Percentiles rank a stretch among this genome's conserved stretches.
phyloP scores from a whole-genome alignment of 2,329 filamentous ascomycete species.

The Cordyceps javanica region DNA sequence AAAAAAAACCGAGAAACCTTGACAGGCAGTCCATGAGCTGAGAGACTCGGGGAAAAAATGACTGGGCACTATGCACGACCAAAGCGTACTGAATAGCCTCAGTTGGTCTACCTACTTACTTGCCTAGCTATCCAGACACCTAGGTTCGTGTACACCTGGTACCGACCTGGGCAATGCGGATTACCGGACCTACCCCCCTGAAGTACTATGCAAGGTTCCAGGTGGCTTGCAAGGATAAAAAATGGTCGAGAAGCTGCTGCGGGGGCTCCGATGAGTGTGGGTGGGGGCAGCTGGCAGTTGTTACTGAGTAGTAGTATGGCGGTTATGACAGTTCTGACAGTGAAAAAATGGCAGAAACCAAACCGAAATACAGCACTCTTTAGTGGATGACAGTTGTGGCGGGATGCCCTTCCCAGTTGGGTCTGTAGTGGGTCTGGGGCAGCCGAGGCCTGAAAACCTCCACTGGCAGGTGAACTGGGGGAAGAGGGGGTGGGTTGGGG shows the following conservation, averaged over 20 bases:
- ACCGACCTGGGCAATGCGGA: too few species aligned
- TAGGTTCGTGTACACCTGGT: too few species aligned
- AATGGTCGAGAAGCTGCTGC: neutral
- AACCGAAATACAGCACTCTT: neutral
- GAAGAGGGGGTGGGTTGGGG: too few species aligned
- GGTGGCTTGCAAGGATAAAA: neutral
- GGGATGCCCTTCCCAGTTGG: neutral
- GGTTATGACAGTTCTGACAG: neutral
- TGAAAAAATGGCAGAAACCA: neutral
- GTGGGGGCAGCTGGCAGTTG: too few species aligned
- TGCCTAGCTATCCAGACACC: too few species aligned
- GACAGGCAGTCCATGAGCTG: neutral
- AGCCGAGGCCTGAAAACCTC: constrained; percentile 3
- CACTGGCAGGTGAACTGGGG: neutral
- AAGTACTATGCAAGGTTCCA: neutral
- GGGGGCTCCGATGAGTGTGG: neutral
- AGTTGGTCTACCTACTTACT: too few species aligned
- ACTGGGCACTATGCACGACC: neutral
- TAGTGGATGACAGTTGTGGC: constrained; percentile 1
- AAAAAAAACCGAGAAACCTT: neutral
- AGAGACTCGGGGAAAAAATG: neutral
- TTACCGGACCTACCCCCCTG: too few species aligned
- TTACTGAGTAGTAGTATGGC: neutral
- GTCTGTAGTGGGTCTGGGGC: neutral
- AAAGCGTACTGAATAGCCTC: too few species aligned